Conservation (phyloP, 2,329 filamentous ascomycete genomes). For the Hypocreales sp. region DNA sequence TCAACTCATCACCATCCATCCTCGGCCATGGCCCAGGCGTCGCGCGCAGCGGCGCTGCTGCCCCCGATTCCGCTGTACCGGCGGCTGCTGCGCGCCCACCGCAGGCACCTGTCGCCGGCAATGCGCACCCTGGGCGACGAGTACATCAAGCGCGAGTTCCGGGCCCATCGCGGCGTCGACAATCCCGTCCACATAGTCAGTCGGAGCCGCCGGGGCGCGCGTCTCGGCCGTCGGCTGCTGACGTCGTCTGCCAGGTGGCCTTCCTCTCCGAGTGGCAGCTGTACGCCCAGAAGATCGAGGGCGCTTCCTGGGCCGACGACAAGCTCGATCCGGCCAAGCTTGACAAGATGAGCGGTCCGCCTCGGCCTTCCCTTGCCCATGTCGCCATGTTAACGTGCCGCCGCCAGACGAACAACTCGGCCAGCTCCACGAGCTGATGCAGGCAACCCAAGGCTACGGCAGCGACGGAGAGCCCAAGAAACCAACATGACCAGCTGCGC, state of each 20-base stretch:
- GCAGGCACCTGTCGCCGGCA: conserved; percentile 58
- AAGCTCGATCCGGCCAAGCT: conserved; percentile 73
- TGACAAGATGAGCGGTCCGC: conserved; percentile 84
- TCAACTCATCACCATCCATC: too few species aligned
- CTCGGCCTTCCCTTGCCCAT: background rate
- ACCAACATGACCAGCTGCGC: too few species aligned
- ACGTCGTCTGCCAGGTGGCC: conserved; percentile 53
- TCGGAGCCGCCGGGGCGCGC: background rate
- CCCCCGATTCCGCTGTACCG: conserved; percentile 84
- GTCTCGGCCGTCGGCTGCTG: background rate
- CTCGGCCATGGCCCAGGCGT: too few species aligned
- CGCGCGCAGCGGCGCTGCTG: conserved; percentile 67
- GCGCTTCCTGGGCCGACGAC: conserved; percentile 69
- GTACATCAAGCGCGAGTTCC: conserved; percentile 87
- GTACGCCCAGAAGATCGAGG: conserved; percentile 86
- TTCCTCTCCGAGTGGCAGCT: conserved; percentile 95
- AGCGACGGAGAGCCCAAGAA: too few species aligned
- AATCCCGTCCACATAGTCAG: conserved; percentile 83
- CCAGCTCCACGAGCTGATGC: conserved; percentile 90
- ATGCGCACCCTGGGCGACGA: conserved; percentile 75
- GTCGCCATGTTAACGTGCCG: too few species aligned
- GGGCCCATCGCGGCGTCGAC: conserved; percentile 67
- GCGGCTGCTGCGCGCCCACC: conserved; percentile 71
- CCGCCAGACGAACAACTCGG: conserved; percentile 92
- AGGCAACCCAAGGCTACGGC: conserved; percentile 44